Conservation (phyloP, 2,329 filamentous ascomycete genomes). For the Grosmannia huntii region DNA sequence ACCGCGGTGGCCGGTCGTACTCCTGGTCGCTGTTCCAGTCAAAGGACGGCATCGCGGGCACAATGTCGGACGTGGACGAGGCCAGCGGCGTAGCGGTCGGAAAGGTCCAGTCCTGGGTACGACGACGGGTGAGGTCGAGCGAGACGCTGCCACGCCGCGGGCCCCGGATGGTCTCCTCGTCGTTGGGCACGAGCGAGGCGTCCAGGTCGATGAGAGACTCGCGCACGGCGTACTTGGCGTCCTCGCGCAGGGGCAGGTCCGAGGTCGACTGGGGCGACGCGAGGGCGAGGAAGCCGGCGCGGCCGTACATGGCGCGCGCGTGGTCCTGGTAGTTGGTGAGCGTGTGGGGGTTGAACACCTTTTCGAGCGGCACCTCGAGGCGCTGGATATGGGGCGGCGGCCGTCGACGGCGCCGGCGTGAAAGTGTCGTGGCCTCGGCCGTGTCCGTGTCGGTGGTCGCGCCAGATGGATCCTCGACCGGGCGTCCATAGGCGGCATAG, state of each 20-base stretch:
- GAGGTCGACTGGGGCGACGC: constrained; percentile 18
- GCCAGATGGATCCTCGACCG: not conserved
- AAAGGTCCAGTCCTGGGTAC: constrained; percentile 39
- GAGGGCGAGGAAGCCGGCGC: constrained; percentile 13
- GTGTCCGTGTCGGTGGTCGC: constrained; percentile 15
- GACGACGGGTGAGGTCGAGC: constrained; percentile 28
- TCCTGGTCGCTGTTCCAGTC: constrained; percentile 17
- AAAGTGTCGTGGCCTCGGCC: constrained; percentile 34
- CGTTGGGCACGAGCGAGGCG: constrained; percentile 37
- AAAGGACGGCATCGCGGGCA: constrained; percentile 33
- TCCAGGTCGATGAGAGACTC: constrained; percentile 55
- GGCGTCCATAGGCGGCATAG: constrained; percentile 37
- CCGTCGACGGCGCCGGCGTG: constrained; percentile 34
- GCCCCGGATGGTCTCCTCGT: constrained; percentile 35
- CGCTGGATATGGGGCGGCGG: constrained; percentile 46
- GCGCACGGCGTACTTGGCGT: constrained; percentile 34
- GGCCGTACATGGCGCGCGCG: constrained; percentile 45
- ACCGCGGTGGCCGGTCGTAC: not conserved
- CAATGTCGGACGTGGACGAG: constrained; percentile 33
- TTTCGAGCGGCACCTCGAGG: constrained; percentile 46
- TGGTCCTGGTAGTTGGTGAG: constrained; percentile 52
- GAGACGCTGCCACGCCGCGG: constrained; percentile 43
- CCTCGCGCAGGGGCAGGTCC: constrained; percentile 46
- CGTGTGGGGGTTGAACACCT: constrained; percentile 53
- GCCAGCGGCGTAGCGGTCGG: constrained; percentile 34